Conservation (phyloP, 2,329 filamentous ascomycete genomes). For the Monosporascus sp. region DNA sequence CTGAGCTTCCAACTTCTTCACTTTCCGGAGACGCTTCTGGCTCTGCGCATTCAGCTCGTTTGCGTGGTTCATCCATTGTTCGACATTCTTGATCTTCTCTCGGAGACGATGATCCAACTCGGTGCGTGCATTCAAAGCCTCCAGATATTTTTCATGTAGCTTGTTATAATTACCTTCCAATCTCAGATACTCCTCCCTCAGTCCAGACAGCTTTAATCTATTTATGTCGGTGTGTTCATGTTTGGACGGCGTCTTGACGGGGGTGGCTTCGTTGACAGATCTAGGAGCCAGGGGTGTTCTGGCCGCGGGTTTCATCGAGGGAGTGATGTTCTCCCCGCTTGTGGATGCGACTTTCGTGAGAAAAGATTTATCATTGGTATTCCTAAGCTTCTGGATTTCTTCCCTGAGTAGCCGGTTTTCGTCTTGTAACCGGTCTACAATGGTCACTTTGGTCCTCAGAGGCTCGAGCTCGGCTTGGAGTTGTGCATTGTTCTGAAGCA, state of each 20-base stretch:
- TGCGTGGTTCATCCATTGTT: slow-evolving; percentile 41
- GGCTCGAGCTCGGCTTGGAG: slow-evolving; percentile 29
- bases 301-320: background rate
- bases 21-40: slow-evolving; percentile 25
- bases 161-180: slow-evolving; percentile 35
- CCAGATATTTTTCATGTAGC: slow-evolving; percentile 23
- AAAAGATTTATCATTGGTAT: slow-evolving; percentile 8
- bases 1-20: slow-evolving; percentile 37
- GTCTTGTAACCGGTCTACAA: slow-evolving; percentile 31
- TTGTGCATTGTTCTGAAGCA: slow-evolving; percentile 14
- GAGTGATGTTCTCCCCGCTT: slow-evolving; percentile 4
- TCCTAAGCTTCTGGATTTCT: slow-evolving; percentile 28
- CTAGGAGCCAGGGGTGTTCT: slow-evolving; percentile 21
- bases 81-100: slow-evolving; percentile 35
- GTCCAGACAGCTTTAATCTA: slow-evolving; percentile 11
- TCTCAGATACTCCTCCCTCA: slow-evolving; percentile 29
- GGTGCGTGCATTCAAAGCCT: slow-evolving; percentile 17
- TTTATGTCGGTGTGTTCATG: slow-evolving; percentile 11
- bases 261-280: slow-evolving; percentile 17
- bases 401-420: slow-evolving; percentile 37
- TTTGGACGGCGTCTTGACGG: slow-evolving; percentile 11
- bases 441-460: slow-evolving; percentile 26
- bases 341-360: background rate
- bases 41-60: slow-evolving; percentile 32
- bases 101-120: slow-evolving; percentile 32